Evolutionary conservation across 768 basidiomycete species (phyloP).

Genomic region (Serendipita vermifera): DNA sequence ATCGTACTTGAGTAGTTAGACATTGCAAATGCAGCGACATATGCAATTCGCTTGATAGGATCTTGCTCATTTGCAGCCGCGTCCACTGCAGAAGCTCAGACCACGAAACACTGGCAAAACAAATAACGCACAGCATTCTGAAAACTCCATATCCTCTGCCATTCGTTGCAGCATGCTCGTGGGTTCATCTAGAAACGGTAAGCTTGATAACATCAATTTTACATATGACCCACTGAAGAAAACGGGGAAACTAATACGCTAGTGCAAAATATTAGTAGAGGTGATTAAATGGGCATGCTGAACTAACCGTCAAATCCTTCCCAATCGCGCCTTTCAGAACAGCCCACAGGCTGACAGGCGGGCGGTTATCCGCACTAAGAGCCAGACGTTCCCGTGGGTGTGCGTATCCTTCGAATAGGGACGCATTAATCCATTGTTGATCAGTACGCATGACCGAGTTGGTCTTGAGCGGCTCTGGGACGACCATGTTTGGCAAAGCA

Average conservation of each 20-base stretch:
- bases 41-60: slow-evolving; percentile 72
- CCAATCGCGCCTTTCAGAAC: slow-evolving; percentile 92
- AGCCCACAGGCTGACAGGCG: slow-evolving; percentile 84
- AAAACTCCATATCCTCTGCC: slow-evolving; percentile 98
- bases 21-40: slow-evolving; percentile 94
- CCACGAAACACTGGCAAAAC: slow-evolving; percentile 7
- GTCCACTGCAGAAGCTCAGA: slow-evolving; percentile 42
- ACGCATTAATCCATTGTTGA: slow-evolving; percentile 26
- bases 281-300: no score
- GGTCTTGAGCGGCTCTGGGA: slow-evolving; percentile 49
- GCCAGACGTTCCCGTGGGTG: slow-evolving; percentile 47
- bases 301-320: slow-evolving; percentile 95
- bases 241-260: slow-evolving; percentile 87
- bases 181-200: slow-evolving; percentile 30
- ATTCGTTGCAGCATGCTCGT: slow-evolving; percentile 96
- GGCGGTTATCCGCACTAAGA: slow-evolving; percentile 61
- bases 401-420: slow-evolving; percentile 55
- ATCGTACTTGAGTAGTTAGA: slow-evolving; percentile 95
- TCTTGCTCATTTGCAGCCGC: slow-evolving; percentile 67
- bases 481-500: slow-evolving; percentile 58
- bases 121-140: slow-evolving; percentile 62
- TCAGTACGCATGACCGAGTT: slow-evolving; percentile 27
- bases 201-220: slow-evolving; percentile 16
- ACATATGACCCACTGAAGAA: slow-evolving; percentile 58
- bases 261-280: no score